Percentiles rank a stretch among this genome's conserved stretches.
phyloP scores from a whole-genome alignment of 2,329 filamentous ascomycete genomes.

The Botrytis elliptica region DNA sequence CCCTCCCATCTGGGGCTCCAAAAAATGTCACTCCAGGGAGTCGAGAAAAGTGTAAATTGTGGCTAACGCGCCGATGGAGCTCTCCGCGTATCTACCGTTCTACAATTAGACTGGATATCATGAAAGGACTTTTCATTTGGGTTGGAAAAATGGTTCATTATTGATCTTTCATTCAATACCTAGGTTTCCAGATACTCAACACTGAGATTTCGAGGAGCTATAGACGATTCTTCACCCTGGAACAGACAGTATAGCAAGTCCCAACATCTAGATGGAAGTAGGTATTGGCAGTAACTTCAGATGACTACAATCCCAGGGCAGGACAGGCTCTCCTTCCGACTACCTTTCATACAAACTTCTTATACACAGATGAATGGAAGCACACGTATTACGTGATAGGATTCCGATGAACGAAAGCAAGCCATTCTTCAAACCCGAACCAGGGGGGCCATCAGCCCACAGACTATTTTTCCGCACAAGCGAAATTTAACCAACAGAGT shows the following conservation, averaged over 20 bases:
- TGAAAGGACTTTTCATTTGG: background rate
- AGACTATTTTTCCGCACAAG: background rate
- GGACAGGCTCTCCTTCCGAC: background rate
- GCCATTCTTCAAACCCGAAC: background rate
- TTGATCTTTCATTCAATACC: background rate
- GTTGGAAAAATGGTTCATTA: background rate
- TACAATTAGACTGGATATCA: background rate
- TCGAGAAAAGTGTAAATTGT: background rate
- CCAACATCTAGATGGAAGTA: background rate
- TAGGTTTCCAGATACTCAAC: background rate
- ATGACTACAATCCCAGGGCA: background rate
- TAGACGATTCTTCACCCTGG: background rate
- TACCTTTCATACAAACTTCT: background rate
- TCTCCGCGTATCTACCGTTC: background rate
- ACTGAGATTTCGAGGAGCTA: background rate
- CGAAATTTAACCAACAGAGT: constrained; percentile 4
- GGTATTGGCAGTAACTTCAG: background rate
- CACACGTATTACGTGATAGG: background rate
- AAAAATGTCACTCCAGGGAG: background rate
- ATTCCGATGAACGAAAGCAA: background rate
- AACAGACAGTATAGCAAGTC: background rate
- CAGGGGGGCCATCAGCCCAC: background rate
- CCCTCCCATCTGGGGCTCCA: constrained; percentile 3
- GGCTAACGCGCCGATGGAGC: background rate
- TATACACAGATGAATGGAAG: background rate